Evolutionary conservation across 768 basidiomycete species (phyloP).

Genomic region (Kwoniella mangroviensis): DNA sequence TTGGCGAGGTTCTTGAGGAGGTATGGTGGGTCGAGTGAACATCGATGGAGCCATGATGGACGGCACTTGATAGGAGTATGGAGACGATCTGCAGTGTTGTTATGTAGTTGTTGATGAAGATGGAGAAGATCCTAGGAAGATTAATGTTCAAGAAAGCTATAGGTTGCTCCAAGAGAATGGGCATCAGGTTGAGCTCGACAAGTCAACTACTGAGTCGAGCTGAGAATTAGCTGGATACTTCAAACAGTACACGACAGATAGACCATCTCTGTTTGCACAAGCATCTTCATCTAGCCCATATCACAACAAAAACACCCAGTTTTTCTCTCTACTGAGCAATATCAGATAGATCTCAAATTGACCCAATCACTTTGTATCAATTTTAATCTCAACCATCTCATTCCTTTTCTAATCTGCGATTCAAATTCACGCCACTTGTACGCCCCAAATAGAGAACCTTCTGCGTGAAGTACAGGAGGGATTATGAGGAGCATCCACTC

Average conservation of each 20-base stretch:
- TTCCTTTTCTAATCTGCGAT: too few relatives aligned
- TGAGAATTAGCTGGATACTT: background rate
- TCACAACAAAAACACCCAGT: background rate
- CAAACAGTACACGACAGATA: background rate
- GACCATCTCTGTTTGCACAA: too few relatives aligned
- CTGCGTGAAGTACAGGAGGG: background rate
- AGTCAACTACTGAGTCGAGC: too few relatives aligned
- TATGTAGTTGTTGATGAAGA: background rate
- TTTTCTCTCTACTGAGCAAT: background rate
- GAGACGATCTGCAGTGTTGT: background rate
- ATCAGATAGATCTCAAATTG: constrained; percentile 23
- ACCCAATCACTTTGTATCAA: background rate
- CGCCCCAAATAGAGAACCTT: background rate
- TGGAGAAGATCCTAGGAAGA: background rate
- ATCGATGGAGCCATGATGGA: constrained; percentile 9
- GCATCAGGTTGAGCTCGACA: too few relatives aligned
- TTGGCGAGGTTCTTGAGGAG: background rate
- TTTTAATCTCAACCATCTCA: background rate
- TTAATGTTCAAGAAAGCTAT: too few relatives aligned
- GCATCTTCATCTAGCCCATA: background rate
- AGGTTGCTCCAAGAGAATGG: too few relatives aligned
- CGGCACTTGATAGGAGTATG: background rate
- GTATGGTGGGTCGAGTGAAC: constrained; percentile 4
- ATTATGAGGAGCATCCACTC: too few relatives aligned
- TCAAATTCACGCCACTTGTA: background rate